Evolutionary conservation across 179 eudicot species (phyloP), one percentile per base, ranked within the genome.

Genomic region (Vitellaria paradoxa): DNA sequence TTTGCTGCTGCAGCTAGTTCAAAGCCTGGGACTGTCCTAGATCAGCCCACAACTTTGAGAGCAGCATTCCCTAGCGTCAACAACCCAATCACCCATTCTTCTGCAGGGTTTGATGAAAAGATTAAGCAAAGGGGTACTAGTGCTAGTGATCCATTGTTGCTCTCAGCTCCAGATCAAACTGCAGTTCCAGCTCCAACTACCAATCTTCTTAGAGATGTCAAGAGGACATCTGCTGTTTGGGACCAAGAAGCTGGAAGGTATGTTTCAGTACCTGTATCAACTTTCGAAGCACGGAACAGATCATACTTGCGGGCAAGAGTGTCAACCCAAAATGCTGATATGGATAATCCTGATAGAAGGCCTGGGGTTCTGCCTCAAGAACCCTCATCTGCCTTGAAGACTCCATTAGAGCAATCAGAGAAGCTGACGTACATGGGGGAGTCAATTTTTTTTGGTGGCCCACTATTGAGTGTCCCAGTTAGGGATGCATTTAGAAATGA

Each of bases 181-280:
- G 12, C 80, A 66, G 75, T 89, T 47, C 63, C 78, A 60, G 76
- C 68, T 42, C 45, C 45, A 14, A 61, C 91, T 62, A 77, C 82
- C 18, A 84, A 86, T 77, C 84, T 94, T 20, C 85, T 92, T 3
- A 85, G 98, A 78, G 98, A 94, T 71, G 86, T 91, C 37, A 91
- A 88, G 75, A 86, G 92, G 82, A 85, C 97, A 26, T 91, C 97
- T 4, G 97, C 93, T 24, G 90, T 95, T 13, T 95, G 99, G 97
- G 98, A 95, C 82, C 97, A 93, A 81, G 99, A 95, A 78, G 98
- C 97, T 10, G 98, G 97, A 71, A 82, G 99, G 79, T 95, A 95
- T 57, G 91, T 95, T 46, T 95, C 99, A 3, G 89, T 94, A 73
- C 88, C 97, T 52, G 79, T 88, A 52, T 83, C 97, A 40, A 82